These are phyloP conservation scores for Pseudohyphozyma bogoriensis DNA, from an alignment of 768 basidiomycete genomes.

Conservation along the genomic window DNA sequence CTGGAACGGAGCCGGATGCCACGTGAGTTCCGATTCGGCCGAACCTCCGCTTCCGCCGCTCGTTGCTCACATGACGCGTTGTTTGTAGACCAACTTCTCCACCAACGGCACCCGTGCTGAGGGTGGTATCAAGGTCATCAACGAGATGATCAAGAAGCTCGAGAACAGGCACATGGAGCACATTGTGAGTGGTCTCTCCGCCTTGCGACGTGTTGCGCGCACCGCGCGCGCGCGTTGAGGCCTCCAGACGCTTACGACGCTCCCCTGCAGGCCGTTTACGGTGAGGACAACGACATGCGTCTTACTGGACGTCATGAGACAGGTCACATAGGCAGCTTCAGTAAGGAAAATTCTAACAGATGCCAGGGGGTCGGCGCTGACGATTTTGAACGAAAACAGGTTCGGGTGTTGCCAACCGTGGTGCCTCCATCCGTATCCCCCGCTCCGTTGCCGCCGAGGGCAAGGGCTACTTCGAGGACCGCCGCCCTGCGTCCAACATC, in stretches of 20 bases:
- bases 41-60: too few species aligned
- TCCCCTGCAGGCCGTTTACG: too few species aligned
- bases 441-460: slow-evolving; percentile 85
- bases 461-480: slow-evolving; percentile 56
- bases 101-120: slow-evolving; percentile 86
- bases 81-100: slow-evolving; percentile 62
- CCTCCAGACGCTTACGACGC: too few species aligned
- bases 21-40: slow-evolving; percentile 40
- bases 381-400: too few species aligned
- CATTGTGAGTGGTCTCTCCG: too few species aligned
- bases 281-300: slow-evolving; percentile 89
- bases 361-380: slow-evolving; percentile 84
- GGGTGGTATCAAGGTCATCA: slow-evolving; percentile 84
- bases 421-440: slow-evolving; percentile 48
- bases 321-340: slow-evolving; percentile 81
- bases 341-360: too few species aligned
- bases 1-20: slow-evolving; percentile 99
- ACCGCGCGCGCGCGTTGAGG: too few species aligned
- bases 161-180: slow-evolving; percentile 83
- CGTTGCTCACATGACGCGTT: neutral
- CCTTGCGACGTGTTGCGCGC: too few species aligned
- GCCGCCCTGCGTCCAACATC: slow-evolving; percentile 96
- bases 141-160: slow-evolving; percentile 87
- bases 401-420: slow-evolving; percentile 38
- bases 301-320: slow-evolving; percentile 97